Evolutionary conservation across 192 early-diverging fungal species (phyloP).

Genomic region (Entomortierella lignicola): DNA sequence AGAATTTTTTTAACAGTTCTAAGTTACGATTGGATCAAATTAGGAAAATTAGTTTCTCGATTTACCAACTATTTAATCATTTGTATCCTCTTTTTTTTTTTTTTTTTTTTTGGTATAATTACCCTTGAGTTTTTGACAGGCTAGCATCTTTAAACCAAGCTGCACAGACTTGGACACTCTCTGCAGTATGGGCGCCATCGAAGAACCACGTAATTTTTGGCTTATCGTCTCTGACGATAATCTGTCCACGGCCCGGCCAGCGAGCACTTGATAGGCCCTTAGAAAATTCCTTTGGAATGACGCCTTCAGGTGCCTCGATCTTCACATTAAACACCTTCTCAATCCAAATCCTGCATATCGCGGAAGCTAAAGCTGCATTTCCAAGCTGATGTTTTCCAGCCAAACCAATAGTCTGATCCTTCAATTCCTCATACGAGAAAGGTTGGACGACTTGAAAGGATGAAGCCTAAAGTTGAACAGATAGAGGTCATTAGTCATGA

Average conservation of each 20-base stretch:
- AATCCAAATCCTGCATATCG: constrained; percentile 79
- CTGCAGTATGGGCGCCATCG: constrained; percentile 96
- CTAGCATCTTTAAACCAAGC: constrained; percentile 62
- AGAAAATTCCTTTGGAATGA: constrained; percentile 63
- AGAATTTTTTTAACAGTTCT: constrained; percentile 65
- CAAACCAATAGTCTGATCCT: constrained; percentile 68
- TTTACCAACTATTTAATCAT: too few relatives aligned
- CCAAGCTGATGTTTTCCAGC: constrained; percentile 84
- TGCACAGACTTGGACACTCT: constrained; percentile 78
- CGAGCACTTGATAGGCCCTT: constrained; percentile 70
- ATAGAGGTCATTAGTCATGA: not conserved
- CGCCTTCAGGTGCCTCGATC: constrained; percentile 21
- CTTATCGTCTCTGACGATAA: constrained; percentile 60
- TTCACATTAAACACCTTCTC: constrained; percentile 46
- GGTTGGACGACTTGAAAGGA: constrained; percentile 15
- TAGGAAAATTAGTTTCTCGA: too few relatives aligned
- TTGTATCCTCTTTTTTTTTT: too few relatives aligned
- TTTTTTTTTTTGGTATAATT: not conserved
- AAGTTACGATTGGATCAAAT: not conserved
- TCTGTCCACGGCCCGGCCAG: constrained; percentile 95
- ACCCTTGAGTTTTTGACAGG: constrained; percentile 12
- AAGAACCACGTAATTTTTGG: constrained; percentile 77
- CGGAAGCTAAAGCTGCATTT: constrained; percentile 86
- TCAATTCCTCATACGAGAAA: constrained; percentile 25
- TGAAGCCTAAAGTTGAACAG: not conserved